Base-by-base conservation (phyloP, 768 basidiomycete genomes). In the Tulasnella sp. region DNA sequence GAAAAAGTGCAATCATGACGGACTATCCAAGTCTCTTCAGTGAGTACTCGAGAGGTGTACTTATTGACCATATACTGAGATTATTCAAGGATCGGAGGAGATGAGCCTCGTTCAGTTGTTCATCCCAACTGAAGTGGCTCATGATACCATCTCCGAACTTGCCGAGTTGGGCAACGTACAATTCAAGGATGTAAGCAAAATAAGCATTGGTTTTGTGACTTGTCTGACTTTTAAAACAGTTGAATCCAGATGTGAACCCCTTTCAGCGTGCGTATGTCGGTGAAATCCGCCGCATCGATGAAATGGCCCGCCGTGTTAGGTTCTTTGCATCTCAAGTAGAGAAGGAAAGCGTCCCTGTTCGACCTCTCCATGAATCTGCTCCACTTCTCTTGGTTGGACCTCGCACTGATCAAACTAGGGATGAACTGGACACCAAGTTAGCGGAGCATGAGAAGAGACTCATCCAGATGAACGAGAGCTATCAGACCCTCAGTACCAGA, bases 31-130 rank as follows among this genome's bases (percentile, higher is more conserved):
- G 51, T 40, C 51, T 60, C 37, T 56, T 57, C 52, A 58, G 56
- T 59, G 44, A 20, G 56, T 56, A 20, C 12, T 22, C 20, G 15
- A 31, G 4, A n/a, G n/a, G n/a, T n/a, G n/a, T n/a, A n/a, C 29
- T 19, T 2, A 9, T 2, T 9, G 5, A 29, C 24, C 12, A 27
- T 9, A 27, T 12, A 41, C 37, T 44, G 34, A 47, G 37, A 24
- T 42, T n/a, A 12, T 13, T 27, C 27, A 52, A 95, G 91, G 87
- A 53, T 96, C 92, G 75, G 92, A 95, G 70, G 76, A 80, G 72
- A 96, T 96, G 92, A 93, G 90, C 73, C 72, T 92, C 69, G 85
- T 93, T 57, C 90, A 96, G 73, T 80, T 99, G 61, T 92, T 90
- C 64, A 84, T 96, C 59, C 95, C 93, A 37, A 83, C 86, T 33